Evolutionary conservation across 1,284 basidiomycete genomes (phyloP).

Genomic region (Hypsizygus ulmarius): DNA sequence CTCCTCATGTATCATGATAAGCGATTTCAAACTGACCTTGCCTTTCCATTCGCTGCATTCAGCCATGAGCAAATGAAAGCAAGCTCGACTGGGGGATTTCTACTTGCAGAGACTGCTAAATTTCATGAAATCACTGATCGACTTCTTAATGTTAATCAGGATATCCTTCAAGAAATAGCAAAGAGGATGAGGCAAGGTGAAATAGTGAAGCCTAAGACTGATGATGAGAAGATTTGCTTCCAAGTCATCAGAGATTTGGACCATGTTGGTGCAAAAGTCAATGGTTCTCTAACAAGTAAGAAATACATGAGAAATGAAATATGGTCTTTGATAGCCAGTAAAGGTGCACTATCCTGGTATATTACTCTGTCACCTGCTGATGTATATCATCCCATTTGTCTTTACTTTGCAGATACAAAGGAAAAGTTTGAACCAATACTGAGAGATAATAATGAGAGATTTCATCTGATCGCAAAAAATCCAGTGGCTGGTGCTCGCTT

Average conservation of each 20-base stretch:
- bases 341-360: slow-evolving; percentile 33
- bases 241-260: slow-evolving; percentile 5
- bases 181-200: slow-evolving; percentile 1
- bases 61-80: slow-evolving; percentile 38
- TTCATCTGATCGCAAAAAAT: slow-evolving; percentile 13
- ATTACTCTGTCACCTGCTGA: slow-evolving; percentile 35
- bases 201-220: slow-evolving; percentile 15
- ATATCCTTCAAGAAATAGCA: slow-evolving; percentile 6
- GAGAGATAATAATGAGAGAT: too few relatives aligned
- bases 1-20: slow-evolving; percentile 38
- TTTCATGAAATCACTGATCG: slow-evolving; percentile 21
- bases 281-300: slow-evolving; percentile 30
- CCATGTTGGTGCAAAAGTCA: slow-evolving; percentile 15
- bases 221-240: slow-evolving; percentile 33
- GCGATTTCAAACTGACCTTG: slow-evolving; percentile 33
- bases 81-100: slow-evolving; percentile 24
- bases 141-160: too few relatives aligned
- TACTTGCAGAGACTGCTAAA: slow-evolving; percentile 24
- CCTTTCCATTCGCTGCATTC: slow-evolving; percentile 38
- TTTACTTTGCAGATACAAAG: slow-evolving; percentile 28
- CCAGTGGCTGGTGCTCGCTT: slow-evolving; percentile 29
- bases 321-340: slow-evolving; percentile 28
- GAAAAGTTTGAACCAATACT: too few relatives aligned
- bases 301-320: slow-evolving; percentile 37
- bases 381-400: slow-evolving; percentile 25